Evolutionary conservation across 2,329 filamentous ascomycete species (phyloP).

Genomic region (Arthrobotrys megalospora): DNA sequence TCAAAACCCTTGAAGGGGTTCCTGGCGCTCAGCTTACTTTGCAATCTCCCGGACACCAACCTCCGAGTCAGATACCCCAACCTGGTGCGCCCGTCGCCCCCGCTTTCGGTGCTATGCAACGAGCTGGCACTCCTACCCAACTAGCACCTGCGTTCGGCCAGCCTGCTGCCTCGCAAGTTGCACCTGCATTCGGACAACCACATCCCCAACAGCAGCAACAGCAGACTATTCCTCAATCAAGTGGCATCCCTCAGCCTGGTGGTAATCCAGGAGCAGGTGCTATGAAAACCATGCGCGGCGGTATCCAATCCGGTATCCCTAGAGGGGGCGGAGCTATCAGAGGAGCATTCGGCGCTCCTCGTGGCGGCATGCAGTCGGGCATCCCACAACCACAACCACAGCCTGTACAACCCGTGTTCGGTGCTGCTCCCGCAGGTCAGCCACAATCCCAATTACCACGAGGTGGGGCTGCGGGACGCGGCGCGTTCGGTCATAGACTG

Average conservation of each 20-base stretch:
- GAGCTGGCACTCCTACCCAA: conserved; percentile 53
- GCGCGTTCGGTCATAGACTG: conserved; percentile 58
- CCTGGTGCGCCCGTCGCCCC: conserved; percentile 52
- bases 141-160: conserved; percentile 44
- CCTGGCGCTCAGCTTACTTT: conserved; percentile 50
- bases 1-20: conserved; percentile 61
- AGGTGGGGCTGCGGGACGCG: conserved; percentile 51
- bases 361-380: conserved; percentile 43
- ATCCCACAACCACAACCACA: conserved; percentile 45
- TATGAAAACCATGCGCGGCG: conserved; percentile 63
- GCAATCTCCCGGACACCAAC: conserved; percentile 44
- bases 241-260: conserved; percentile 44
- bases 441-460: conserved; percentile 54
- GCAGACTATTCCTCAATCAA: conserved; percentile 38
- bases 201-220: conserved; percentile 32
- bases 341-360: conserved; percentile 41
- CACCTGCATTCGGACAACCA: conserved; percentile 57
- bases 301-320: conserved; percentile 63
- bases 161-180: conserved; percentile 49
- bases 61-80: conserved; percentile 38
- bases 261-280: conserved; percentile 61
- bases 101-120: conserved; percentile 48
- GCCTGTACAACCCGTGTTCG: conserved; percentile 25
- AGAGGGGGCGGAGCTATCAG: conserved; percentile 61
- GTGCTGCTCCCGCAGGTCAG: conserved; percentile 32